A percentile compares a stretch with the other conserved stretches of the same genome.
phyloP scores from a whole-genome alignment of 495 filamentous ascomycete genomes.

The Penicillium pancosmium region DNA sequence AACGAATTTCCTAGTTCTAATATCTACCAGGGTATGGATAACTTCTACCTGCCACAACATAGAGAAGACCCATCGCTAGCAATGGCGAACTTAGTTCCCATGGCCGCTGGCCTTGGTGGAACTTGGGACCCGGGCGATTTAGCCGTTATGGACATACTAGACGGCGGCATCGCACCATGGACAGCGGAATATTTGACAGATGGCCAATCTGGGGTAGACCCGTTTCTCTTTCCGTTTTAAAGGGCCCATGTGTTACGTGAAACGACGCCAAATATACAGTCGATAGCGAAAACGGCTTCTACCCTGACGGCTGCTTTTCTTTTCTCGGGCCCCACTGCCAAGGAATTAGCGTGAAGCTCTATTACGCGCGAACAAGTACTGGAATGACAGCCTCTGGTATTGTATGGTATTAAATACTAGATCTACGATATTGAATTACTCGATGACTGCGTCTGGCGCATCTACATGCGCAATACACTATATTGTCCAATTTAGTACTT shows the following conservation, averaged over 20 bases:
- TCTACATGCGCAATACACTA: too few relatives aligned
- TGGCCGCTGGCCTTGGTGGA: constrained; percentile 5
- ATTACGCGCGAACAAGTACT: too few relatives aligned
- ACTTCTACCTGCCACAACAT: not conserved
- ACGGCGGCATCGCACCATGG: constrained; percentile 21
- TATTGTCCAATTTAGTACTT: too few relatives aligned
- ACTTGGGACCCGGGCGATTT: constrained; percentile 20
- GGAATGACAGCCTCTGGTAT: too few relatives aligned
- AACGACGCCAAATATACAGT: not conserved
- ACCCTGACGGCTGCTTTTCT: not conserved
- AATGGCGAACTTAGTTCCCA: not conserved
- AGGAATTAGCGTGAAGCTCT: not conserved
- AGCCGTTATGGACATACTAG: constrained; percentile 22
- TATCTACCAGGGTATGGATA: not conserved
- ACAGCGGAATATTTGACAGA: constrained; percentile 26
- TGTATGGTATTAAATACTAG: too few relatives aligned
- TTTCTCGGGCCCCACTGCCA: not conserved
- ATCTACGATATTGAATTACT: too few relatives aligned
- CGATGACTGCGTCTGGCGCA: too few relatives aligned
- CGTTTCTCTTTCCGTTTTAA: constrained; percentile 25
- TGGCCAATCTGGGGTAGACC: constrained; percentile 25
- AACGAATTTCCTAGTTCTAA: not conserved
- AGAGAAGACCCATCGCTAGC: constrained; percentile 2
- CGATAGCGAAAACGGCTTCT: not conserved
- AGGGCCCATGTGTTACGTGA: not conserved